Evolutionary conservation across 163 green algal species (phyloP), one percentile per base, ranked within the genome.

Genomic region (Scenedesmus sp.): DNA sequence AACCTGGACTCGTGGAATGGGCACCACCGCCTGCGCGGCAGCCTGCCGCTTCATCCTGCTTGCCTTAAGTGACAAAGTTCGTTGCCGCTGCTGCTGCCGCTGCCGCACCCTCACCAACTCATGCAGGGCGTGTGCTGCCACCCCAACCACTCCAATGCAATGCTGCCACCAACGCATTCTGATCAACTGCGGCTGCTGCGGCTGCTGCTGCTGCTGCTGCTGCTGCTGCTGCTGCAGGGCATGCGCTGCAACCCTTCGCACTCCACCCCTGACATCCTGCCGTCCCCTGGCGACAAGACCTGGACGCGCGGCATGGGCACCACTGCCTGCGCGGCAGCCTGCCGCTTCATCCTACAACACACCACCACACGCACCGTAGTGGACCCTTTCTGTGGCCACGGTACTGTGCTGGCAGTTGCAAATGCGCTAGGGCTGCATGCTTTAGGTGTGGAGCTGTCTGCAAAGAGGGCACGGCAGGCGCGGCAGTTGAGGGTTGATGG

Each of bases 371-470:
- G 88, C 5, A 83, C 64, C 6, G 20, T 92, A 2, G 52, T 92
- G 13, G 88, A 92, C 56, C 88, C 88, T 4, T 92, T 92, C 18
- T 92, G 88, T 23, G 88, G 88, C 3, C 88, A 92, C 46, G 88
- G 88, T 46, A 92, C 88, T 16, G 88, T 92, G 79, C 79, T 92
- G 26, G 88, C 88, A 60, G 88, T 88, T 4, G 88, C 88, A 12
- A 92, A 92, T 46, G 88, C 26, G 60, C 26, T 87, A 34, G 88
- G 88, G 46, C 23, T 92, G 59, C 54, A 64, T 64, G 88, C 88
- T 34, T 8, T 92, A 5, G 88, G 88, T 1, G 79, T 92, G 57
- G 88, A 92, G 79, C 15, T 92, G 15, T 84, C 79, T 16, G 12
- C 77, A 46, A 92, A 92, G 60, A 16, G 88, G 9, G 88, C 88